Conservation (phyloP, 768 basidiomycete genomes). For the Leccinum obscurum region DNA sequence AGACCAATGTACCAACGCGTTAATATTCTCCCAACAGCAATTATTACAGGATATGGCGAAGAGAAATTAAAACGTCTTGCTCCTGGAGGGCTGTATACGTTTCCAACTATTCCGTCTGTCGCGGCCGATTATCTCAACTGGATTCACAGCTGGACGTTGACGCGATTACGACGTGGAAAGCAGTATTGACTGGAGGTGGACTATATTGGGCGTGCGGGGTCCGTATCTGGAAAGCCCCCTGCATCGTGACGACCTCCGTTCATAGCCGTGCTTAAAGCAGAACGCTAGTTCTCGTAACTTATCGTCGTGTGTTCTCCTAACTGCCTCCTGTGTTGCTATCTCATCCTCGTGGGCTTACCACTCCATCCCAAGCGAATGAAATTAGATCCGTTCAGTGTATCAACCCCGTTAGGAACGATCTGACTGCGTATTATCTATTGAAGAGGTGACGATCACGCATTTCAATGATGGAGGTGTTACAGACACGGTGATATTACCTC, state of each 20-base stretch:
- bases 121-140: slow-evolving; percentile 2
- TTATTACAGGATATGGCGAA: slow-evolving; percentile 54
- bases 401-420: slow-evolving; percentile 30
- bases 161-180: slow-evolving; percentile 61
- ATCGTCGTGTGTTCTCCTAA: slow-evolving; percentile 26
- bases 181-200: slow-evolving; percentile 65
- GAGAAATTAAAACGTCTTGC: slow-evolving; percentile 61
- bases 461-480: slow-evolving; percentile 28
- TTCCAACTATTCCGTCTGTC: slow-evolving; percentile 2
- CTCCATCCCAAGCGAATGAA: slow-evolving; percentile 21
- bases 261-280: slow-evolving; percentile 58
- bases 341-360: slow-evolving; percentile 30
- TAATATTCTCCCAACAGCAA: slow-evolving; percentile 64
- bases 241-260: slow-evolving; percentile 58
- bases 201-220: slow-evolving; percentile 69
- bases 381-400: slow-evolving; percentile 17
- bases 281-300: slow-evolving; percentile 29
- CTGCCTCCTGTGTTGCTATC: slow-evolving; percentile 31
- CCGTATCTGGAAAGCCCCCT: slow-evolving; percentile 49
- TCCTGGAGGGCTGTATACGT: slow-evolving; percentile 61
- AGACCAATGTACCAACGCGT: slow-evolving; percentile 49
- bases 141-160: slow-evolving; percentile 60
- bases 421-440: slow-evolving; percentile 25
- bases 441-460: slow-evolving; percentile 33
- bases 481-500: slow-evolving; percentile 36